Conservation (phyloP, 441 rosid species). For the Gossypium trilobum region DNA sequence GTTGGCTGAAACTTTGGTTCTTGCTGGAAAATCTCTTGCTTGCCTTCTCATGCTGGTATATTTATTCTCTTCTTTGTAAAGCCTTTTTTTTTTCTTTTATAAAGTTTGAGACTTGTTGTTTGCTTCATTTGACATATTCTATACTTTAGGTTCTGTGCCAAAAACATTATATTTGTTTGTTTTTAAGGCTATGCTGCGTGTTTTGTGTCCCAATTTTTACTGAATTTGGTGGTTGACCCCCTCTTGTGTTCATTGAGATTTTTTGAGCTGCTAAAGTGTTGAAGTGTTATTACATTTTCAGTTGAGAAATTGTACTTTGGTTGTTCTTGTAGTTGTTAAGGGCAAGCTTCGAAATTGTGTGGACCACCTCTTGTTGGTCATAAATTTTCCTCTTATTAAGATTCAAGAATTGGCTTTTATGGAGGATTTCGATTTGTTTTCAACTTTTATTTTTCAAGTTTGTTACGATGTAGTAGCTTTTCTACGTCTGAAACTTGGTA, state of each 20-base stretch:
- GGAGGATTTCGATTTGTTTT: background rate
- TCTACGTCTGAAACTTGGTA: background rate
- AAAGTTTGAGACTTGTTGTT: background rate
- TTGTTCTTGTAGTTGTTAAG: background rate
- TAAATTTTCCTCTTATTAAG: background rate
- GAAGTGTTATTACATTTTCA: background rate
- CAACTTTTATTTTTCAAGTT: background rate
- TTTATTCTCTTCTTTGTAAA: background rate
- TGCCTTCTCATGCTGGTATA: slow-evolving; percentile 44
- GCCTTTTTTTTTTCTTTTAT: background rate
- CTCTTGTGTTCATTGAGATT: background rate
- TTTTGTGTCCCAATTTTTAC: background rate
- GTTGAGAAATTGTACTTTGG: background rate
- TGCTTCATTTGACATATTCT: background rate
- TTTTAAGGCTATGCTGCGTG: slow-evolving; percentile 3
- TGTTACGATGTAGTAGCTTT: background rate
- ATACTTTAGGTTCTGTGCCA: background rate
- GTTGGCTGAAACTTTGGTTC: slow-evolving; percentile 30
- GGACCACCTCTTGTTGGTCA: background rate
- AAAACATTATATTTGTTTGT: background rate
- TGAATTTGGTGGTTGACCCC: slow-evolving; percentile 1
- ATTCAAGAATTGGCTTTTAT: slow-evolving; percentile 4
- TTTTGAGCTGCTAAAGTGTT: slow-evolving; percentile 6
- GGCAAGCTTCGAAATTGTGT: background rate
- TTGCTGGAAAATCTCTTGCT: slow-evolving; percentile 38